Evolutionary conservation across 2,329 filamentous ascomycete species (phyloP).

Genomic region (Diaporthe vexans): DNA sequence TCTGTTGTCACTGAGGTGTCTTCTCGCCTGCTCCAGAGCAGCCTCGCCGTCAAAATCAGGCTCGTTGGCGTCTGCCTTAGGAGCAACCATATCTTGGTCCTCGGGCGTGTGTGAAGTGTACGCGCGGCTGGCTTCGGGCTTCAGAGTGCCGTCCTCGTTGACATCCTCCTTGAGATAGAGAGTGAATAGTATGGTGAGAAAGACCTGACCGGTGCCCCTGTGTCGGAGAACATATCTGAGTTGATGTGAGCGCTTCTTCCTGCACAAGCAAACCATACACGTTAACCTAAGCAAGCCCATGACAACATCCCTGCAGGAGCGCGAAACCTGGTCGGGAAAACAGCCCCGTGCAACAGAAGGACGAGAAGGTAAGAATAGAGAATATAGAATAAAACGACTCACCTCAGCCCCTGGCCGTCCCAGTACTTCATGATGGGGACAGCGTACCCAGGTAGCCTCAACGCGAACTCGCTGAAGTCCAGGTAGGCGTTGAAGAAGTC

Average conservation of each 20-base stretch:
- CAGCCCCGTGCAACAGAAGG: neutral
- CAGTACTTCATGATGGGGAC: slow-evolving; percentile 83
- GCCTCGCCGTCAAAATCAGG: slow-evolving; percentile 51
- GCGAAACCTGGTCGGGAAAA: neutral
- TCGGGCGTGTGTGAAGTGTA: slow-evolving; percentile 43
- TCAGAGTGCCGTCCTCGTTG: slow-evolving; percentile 70
- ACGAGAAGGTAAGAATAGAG: too few relatives aligned
- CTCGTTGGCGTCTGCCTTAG: slow-evolving; percentile 44
- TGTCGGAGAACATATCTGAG: slow-evolving; percentile 95
- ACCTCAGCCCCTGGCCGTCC: slow-evolving; percentile 84
- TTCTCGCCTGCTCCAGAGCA: slow-evolving; percentile 56
- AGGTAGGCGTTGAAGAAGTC: slow-evolving; percentile 94
- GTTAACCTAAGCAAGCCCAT: slow-evolving; percentile 47
- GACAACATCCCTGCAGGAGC: slow-evolving; percentile 18
- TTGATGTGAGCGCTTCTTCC: slow-evolving; percentile 78
- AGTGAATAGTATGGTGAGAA: slow-evolving; percentile 86
- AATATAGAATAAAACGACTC: slow-evolving; percentile 50
- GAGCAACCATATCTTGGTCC: slow-evolving; percentile 45
- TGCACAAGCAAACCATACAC: slow-evolving; percentile 16
- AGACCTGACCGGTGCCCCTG: slow-evolving; percentile 77
- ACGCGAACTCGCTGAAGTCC: slow-evolving; percentile 81
- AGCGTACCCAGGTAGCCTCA: slow-evolving; percentile 80
- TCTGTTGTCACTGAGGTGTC: slow-evolving; percentile 51
- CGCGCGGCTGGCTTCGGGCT: slow-evolving; percentile 54
- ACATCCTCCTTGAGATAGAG: slow-evolving; percentile 79